Evolutionary conservation across 2,329 filamentous ascomycete species (phyloP), one percentile per base, ranked within the genome.

Genomic region (Arthrobotrys iridis): DNA sequence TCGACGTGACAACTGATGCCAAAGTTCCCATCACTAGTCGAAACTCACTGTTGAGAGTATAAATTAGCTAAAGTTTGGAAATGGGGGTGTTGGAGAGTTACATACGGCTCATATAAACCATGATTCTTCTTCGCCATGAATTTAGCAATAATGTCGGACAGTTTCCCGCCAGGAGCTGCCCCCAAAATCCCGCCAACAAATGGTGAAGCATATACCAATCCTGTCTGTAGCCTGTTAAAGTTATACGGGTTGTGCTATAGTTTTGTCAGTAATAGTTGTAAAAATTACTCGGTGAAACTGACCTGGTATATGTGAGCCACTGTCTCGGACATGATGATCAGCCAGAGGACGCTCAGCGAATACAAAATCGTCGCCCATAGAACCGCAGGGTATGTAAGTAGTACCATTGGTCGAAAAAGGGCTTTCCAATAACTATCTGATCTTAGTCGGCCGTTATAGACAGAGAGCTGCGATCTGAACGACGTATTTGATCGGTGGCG

Each of bases 241-340:
- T 93, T 88, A 83, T 98, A 98, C 0, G 85, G 85, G 0, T 86
- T 84, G 0, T 85, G 15, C 52, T 60, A 33, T 2, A 33, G 2
- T 10, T n/a, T 20, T 55, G 30, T 60, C 15, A 62, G 55, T 1
- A 6, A 3, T 18, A 6, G 1, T 84, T 64, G 88, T n/a, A 11
- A 30, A 8, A 24, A 22, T 30, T 7, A 40, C 10, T 15, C 13
- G 5, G 6, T n/a, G 22, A 22, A 57, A 7, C 20, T 50, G 13
- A 70, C 85, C 37, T 91, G 88, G 82, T 92, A 98, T 75, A 98
- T 91, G 71, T 90, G 86, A 0, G 92, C 87, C 1, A 98, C 88
- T 0, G 91, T 91, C 82, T 98, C 93, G 0, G 93, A 97, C 1
- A 98, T 87, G 45, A 98, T 93, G 78, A 98, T 97, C 26, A 98